A percentile compares a stretch with the other conserved stretches of the same genome.
phyloP scores from a whole-genome alignment of 2,329 filamentous ascomycete genomes.

The Scolecobasidium constrictum region DNA sequence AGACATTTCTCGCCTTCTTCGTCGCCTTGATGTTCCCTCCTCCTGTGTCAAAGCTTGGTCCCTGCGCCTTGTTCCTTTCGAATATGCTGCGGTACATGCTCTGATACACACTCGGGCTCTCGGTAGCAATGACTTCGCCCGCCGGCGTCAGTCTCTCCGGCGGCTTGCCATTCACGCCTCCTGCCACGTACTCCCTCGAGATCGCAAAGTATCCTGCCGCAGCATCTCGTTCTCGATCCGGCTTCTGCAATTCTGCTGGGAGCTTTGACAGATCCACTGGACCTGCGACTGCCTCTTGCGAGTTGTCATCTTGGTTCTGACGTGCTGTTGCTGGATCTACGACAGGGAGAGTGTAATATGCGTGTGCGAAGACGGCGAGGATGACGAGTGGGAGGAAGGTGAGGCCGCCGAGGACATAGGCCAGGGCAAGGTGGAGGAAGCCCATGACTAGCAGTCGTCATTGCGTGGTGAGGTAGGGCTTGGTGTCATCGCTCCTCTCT shows the following conservation, averaged over 20 bases:
- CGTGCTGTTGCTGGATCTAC: conserved; percentile 25
- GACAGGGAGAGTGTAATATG: conserved; percentile 55
- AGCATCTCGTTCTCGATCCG: conserved; percentile 56
- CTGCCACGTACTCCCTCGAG: conserved; percentile 82
- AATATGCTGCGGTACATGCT: conserved; percentile 97
- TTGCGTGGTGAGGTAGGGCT: background rate
- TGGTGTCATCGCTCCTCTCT: no score
- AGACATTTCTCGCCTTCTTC: conserved; percentile 70
- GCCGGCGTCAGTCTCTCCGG: conserved; percentile 76
- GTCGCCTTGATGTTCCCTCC: conserved; percentile 37
- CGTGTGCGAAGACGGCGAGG: conserved; percentile 49
- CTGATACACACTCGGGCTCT: conserved; percentile 93
- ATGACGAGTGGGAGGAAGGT: conserved; percentile 74
- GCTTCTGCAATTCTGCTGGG: background rate
- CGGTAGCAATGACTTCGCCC: conserved; percentile 63
- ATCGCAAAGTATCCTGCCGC: conserved; percentile 93
- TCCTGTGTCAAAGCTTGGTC: conserved; percentile 41
- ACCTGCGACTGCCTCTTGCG: background rate
- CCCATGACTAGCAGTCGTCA: conserved; percentile 16
- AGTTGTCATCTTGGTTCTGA: conserved; percentile 18
- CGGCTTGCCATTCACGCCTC: conserved; percentile 84
- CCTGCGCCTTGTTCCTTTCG: conserved; percentile 55
- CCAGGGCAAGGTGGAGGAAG: conserved; percentile 50
- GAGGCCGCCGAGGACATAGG: conserved; percentile 77
- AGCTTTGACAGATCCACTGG: background rate